Evolutionary conservation across 306 rosid species (phyloP).

Genomic region (Glycine soja): DNA sequence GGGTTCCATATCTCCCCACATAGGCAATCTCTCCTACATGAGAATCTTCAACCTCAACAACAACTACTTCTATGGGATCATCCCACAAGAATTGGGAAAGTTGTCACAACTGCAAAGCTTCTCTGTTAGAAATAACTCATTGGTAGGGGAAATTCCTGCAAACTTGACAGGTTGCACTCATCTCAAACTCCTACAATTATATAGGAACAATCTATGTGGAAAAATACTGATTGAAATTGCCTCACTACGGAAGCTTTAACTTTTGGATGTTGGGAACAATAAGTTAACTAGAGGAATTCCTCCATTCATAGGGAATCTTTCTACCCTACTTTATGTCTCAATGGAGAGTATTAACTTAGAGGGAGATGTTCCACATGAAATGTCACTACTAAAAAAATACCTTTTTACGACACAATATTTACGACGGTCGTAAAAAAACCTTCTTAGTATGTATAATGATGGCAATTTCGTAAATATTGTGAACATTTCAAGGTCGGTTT

Average conservation of each 20-base stretch:
- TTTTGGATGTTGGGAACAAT: not conserved
- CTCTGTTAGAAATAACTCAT: not conserved
- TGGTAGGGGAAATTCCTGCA: not conserved
- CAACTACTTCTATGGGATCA: constrained; percentile 37
- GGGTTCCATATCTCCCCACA: constrained; percentile 47
- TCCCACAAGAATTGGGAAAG: constrained; percentile 41
- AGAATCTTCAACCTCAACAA: not conserved
- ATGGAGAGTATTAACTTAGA: not conserved
- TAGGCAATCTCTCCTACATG: constrained; percentile 48
- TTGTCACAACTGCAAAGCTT: constrained; percentile 28
- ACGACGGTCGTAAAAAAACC: no score
- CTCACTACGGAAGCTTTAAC: not conserved
- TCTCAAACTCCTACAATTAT: not conserved
- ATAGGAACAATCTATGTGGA: not conserved
- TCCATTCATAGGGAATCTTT: constrained; percentile 41
- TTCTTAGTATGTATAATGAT: no score
- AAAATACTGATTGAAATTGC: not conserved
- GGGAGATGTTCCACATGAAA: constrained; percentile 40
- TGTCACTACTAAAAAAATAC: no score
- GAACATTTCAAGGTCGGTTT: no score
- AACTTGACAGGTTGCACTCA: not conserved
- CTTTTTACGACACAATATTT: no score
- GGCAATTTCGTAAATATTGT: no score
- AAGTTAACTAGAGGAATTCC: constrained; percentile 26
- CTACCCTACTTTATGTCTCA: not conserved